phyloP scores from a whole-genome alignment of 495 filamentous ascomycete genomes.

The Neurospora sp. region DNA sequence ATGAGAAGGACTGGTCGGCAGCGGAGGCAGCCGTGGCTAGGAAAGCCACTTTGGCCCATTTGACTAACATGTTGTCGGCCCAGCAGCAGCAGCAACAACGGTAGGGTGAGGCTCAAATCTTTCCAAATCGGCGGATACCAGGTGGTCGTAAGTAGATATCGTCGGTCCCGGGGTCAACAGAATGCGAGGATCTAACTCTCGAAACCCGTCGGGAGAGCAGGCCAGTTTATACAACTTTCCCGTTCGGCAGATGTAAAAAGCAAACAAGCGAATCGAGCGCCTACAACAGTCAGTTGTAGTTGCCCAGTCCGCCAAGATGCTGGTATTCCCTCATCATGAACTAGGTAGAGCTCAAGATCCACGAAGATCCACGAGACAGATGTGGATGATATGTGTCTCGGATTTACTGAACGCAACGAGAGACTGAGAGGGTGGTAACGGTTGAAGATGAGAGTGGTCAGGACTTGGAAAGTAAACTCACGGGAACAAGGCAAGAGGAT shows the following conservation, averaged over 20 bases:
- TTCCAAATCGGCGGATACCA: background rate
- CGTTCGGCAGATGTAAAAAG: background rate
- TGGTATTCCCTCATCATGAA: background rate
- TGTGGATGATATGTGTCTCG: background rate
- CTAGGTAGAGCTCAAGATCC: background rate
- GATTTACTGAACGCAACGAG: background rate
- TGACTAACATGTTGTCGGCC: background rate
- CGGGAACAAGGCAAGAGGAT: background rate
- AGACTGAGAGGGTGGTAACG: background rate
- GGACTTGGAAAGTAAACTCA: background rate
- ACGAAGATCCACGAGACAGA: background rate
- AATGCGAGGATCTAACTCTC: background rate
- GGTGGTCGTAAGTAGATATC: background rate
- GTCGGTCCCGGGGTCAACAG: background rate
- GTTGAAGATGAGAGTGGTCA: background rate
- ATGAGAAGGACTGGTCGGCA: background rate
- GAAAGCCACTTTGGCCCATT: constrained; percentile 4
- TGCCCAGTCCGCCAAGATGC: background rate
- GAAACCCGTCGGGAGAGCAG: background rate
- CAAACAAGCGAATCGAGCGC: background rate
- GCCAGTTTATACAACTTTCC: background rate
- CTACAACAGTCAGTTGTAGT: background rate
- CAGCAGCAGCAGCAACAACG: background rate
- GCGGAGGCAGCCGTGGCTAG: constrained; percentile 6
- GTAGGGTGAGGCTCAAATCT: background rate